phyloP scores from a whole-genome alignment of 768 basidiomycete species.

The Boletus subparvulus region DNA sequence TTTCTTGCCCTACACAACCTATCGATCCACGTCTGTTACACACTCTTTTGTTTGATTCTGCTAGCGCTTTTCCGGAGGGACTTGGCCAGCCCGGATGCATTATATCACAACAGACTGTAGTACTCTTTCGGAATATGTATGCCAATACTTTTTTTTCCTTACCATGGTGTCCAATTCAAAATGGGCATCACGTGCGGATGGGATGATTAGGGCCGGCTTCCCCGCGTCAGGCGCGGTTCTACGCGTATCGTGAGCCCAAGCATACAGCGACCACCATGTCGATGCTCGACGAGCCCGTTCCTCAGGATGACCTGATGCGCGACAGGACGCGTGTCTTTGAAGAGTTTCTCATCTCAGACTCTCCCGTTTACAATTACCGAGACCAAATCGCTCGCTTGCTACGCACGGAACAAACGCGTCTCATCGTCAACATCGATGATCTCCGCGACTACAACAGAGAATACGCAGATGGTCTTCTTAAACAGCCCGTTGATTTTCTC shows the following conservation, averaged over 20 bases:
- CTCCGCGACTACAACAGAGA: conserved; percentile 89
- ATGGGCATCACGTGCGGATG: conserved; percentile 8
- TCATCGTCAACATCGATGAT: conserved; percentile 95
- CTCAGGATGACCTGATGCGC: conserved; percentile 69
- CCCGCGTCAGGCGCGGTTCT: conserved; percentile 23
- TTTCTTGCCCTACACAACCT: conserved; percentile 8
- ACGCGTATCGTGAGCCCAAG: conserved; percentile 6
- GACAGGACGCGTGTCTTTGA: conserved; percentile 79
- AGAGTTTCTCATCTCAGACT: conserved; percentile 75
- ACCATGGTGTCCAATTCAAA: no score
- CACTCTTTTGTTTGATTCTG: conserved; percentile 2
- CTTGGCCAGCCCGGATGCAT: conserved; percentile 3
- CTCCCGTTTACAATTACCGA: conserved; percentile 73
- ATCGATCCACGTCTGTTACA: conserved; percentile 6
- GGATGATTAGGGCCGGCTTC: conserved; percentile 35
- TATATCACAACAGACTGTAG: conserved; percentile 9
- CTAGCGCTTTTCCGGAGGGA: conserved; percentile 2
- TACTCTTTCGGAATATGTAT: conserved; percentile 3
- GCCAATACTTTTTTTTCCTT: background rate
- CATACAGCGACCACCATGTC: conserved; percentile 26
- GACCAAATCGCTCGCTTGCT: conserved; percentile 84
- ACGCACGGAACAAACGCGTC: conserved; percentile 76
- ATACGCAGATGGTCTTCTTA: conserved; percentile 83
- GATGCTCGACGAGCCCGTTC: conserved; percentile 52
- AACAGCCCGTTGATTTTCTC: conserved; percentile 81